A percentile compares a stretch with the other conserved stretches of the same genome.
Conservation (phyloP, 805 yeast species). For the Candida silvicultrix region DNA sequence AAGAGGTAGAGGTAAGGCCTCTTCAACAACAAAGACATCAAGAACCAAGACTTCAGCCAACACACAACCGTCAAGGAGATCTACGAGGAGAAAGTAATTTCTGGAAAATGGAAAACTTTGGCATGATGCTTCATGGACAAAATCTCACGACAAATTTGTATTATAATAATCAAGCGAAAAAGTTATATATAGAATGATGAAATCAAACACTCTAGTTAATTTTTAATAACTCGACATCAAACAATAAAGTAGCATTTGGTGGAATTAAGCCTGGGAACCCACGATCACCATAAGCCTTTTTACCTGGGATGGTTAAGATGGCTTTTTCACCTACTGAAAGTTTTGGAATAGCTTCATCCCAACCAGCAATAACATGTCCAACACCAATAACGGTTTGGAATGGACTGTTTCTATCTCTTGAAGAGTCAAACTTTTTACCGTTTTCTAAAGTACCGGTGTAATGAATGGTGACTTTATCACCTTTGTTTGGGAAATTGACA, state of each 20-base stretch:
- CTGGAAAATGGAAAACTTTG: no score
- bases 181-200: background rate
- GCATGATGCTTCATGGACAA: no score
- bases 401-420: slow-evolving; percentile 91
- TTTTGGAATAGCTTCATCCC: slow-evolving; percentile 94
- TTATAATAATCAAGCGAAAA: background rate
- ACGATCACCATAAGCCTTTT: slow-evolving; percentile 88
- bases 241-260: slow-evolving; percentile 88
- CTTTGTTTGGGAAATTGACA: slow-evolving; percentile 74
- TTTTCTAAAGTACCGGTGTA: slow-evolving; percentile 93
- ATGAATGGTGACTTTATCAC: slow-evolving; percentile 90
- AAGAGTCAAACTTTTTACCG: slow-evolving; percentile 94
- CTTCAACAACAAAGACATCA: slow-evolving; percentile 18
- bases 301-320: slow-evolving; percentile 85
- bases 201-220: slow-evolving; percentile 25
- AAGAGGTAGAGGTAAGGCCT: slow-evolving; percentile 8
- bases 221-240: slow-evolving; percentile 68
- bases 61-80: slow-evolving; percentile 9
- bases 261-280: slow-evolving; percentile 98
- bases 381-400: slow-evolving; percentile 93
- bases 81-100: slow-evolving; percentile 7
- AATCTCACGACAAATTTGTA: background rate
- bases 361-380: slow-evolving; percentile 93
- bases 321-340: slow-evolving; percentile 92
- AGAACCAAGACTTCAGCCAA: slow-evolving; percentile 6